phyloP scores from a whole-genome alignment of 2,329 filamentous ascomycete genomes.

The Pseudomassariella vexata region DNA sequence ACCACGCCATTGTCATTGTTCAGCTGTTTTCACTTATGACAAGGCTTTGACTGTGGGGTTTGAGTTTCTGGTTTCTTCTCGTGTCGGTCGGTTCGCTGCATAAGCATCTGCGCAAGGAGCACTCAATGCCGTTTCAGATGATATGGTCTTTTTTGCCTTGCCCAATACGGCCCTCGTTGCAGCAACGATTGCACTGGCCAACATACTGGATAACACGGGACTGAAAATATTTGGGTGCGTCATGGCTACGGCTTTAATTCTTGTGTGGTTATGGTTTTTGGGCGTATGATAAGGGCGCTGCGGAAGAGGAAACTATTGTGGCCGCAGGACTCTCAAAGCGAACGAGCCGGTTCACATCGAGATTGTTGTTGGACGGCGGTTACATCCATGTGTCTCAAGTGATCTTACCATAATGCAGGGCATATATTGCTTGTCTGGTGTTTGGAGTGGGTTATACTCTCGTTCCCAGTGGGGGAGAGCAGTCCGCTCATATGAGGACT shows the following conservation, averaged over 20 bases:
- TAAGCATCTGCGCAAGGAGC: constrained; percentile 53
- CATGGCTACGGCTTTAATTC: constrained; percentile 58
- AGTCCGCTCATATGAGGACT: too few relatives aligned
- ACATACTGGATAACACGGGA: constrained; percentile 51
- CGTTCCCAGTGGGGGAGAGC: too few relatives aligned
- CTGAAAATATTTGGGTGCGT: constrained; percentile 64
- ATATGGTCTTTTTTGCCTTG: constrained; percentile 80
- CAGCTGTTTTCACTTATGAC: constrained; percentile 51
- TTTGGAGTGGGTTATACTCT: too few relatives aligned
- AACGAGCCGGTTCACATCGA: too few relatives aligned
- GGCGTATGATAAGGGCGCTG: constrained; percentile 66
- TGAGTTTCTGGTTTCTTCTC: constrained; percentile 82
- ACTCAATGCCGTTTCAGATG: constrained; percentile 71
- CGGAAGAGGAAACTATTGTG: constrained; percentile 63
- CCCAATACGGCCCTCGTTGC: constrained; percentile 73
- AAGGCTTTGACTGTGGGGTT: constrained; percentile 74
- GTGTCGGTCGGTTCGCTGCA: constrained; percentile 72
- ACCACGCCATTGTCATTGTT: constrained; percentile 36
- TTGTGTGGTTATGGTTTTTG: constrained; percentile 65
- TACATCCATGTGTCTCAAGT: too few relatives aligned
- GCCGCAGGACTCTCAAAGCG: too few relatives aligned
- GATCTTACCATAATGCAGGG: too few relatives aligned
- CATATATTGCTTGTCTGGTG: too few relatives aligned
- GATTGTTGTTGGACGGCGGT: too few relatives aligned
- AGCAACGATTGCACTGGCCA: constrained; percentile 66